Conservation (phyloP, 148 eudicot species). For the Polygonum maritimum region DNA sequence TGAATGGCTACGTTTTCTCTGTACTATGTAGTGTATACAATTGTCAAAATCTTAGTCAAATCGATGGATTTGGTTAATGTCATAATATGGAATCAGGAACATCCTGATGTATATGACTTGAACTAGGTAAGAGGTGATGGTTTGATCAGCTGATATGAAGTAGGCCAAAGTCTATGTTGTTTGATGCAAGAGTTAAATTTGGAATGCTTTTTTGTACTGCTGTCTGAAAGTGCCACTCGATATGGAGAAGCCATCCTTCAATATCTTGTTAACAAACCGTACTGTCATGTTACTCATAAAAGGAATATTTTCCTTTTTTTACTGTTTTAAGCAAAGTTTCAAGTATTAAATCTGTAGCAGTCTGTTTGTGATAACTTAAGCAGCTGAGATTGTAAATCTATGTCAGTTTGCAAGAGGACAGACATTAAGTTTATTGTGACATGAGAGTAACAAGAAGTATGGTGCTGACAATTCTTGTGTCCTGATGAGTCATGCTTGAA, state of each 20-base stretch:
- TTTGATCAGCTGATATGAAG: too few species aligned
- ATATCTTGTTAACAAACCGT: too few species aligned
- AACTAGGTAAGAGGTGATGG: too few species aligned
- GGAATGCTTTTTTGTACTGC: neutral
- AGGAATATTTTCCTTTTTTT: too few species aligned
- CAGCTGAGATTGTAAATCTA: neutral
- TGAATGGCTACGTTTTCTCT: neutral
- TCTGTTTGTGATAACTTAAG: neutral
- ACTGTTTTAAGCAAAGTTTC: too few species aligned
- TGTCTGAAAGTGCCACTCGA: neutral
- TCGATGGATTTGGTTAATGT: too few species aligned
- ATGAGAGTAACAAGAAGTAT: neutral
- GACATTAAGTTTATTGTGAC: neutral
- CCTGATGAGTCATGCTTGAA: neutral
- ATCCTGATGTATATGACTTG: too few species aligned
- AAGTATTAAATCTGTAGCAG: too few species aligned
- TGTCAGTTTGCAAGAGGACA: neutral
- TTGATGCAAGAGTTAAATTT: neutral
- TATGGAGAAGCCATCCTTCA: too few species aligned
- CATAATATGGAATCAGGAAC: too few species aligned
- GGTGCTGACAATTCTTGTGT: neutral
- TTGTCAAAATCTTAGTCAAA: neutral
- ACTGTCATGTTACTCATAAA: too few species aligned
- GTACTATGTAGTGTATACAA: neutral
- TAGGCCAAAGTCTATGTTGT: too few species aligned